phyloP scores from a whole-genome alignment of 2,329 filamentous ascomycete genomes.

The Trichoderma sp. region DNA sequence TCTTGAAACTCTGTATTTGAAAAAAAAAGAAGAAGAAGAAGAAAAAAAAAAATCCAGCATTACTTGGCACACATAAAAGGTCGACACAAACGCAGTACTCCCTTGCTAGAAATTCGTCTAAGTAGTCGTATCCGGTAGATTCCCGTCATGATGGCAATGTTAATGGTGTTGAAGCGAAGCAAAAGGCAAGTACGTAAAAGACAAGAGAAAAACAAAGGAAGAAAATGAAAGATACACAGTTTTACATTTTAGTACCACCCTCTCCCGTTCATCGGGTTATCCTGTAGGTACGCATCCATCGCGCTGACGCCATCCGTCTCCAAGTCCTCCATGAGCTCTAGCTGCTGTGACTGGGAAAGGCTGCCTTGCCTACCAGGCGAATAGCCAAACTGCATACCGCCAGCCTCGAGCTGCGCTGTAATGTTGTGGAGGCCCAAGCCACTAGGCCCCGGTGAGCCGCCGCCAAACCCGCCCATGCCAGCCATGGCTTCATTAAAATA shows the following conservation, averaged over 20 bases:
- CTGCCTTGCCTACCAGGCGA: slow-evolving; percentile 62
- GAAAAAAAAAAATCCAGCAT: not conserved
- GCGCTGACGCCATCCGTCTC: slow-evolving; percentile 68
- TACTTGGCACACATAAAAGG: not conserved
- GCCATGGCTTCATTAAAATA: slow-evolving; percentile 46
- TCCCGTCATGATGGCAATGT: not conserved
- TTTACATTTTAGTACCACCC: slow-evolving; percentile 34
- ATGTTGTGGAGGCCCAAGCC: slow-evolving; percentile 40
- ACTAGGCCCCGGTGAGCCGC: slow-evolving; percentile 35
- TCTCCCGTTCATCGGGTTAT: slow-evolving; percentile 34
- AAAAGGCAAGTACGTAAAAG: not conserved
- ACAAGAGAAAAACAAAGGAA: not conserved
- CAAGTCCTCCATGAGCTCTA: slow-evolving; percentile 78
- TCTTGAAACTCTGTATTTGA: not conserved
- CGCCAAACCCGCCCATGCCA: slow-evolving; percentile 32
- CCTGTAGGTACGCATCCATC: slow-evolving; percentile 61
- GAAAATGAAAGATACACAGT: not conserved
- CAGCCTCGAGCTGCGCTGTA: slow-evolving; percentile 31
- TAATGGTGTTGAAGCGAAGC: not conserved
- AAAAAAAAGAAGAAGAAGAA: too few species aligned
- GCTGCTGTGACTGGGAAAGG: slow-evolving; percentile 77
- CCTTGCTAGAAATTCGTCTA: slow-evolving; percentile 12
- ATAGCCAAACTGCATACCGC: slow-evolving; percentile 36
- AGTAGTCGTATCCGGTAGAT: slow-evolving; percentile 17
- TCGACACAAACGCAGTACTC: slow-evolving; percentile 16